Evolutionary conservation across 306 rosid species (phyloP).

Genomic region (Gastrolobium villosum): DNA sequence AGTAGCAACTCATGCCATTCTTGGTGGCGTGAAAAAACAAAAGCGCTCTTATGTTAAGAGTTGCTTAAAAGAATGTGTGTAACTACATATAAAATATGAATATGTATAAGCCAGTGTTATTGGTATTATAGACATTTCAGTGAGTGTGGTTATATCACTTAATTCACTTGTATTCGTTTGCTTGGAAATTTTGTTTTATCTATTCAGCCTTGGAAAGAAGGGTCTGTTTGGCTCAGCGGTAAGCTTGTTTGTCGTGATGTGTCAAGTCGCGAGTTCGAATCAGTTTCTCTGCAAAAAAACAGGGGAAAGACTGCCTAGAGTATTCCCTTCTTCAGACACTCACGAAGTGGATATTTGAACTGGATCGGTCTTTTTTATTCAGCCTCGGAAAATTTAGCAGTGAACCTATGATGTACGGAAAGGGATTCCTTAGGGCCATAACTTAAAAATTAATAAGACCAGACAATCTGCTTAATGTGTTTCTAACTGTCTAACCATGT

Average conservation of each 20-base stretch:
- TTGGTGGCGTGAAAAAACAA: conserved; percentile 24
- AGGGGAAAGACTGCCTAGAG: too few species aligned
- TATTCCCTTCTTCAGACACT: too few species aligned
- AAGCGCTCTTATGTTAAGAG: neutral
- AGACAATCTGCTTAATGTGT: neutral
- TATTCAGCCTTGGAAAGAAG: neutral
- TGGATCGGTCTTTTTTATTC: too few species aligned
- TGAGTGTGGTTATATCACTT: conserved; percentile 13
- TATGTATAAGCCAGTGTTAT: conserved; percentile 10
- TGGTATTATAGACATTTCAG: conserved; percentile 29
- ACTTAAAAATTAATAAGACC: neutral
- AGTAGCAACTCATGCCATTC: conserved; percentile 36
- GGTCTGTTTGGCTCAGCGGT: too few species aligned
- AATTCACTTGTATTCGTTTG: conserved; percentile 20
- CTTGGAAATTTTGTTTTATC: neutral
- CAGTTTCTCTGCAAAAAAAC: too few species aligned
- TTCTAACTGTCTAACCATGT: neutral
- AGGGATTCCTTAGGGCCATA: neutral
- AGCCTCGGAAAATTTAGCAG: too few species aligned
- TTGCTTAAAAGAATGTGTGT: conserved; percentile 18
- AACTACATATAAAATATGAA: conserved; percentile 3
- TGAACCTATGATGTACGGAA: neutral
- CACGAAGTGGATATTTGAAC: too few species aligned
- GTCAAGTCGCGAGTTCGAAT: too few species aligned
- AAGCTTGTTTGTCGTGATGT: too few species aligned